Evolutionary conservation across 192 early-diverging fungal species (phyloP), one percentile per base, ranked within the genome.

Genomic region (Backusella macrospora): DNA sequence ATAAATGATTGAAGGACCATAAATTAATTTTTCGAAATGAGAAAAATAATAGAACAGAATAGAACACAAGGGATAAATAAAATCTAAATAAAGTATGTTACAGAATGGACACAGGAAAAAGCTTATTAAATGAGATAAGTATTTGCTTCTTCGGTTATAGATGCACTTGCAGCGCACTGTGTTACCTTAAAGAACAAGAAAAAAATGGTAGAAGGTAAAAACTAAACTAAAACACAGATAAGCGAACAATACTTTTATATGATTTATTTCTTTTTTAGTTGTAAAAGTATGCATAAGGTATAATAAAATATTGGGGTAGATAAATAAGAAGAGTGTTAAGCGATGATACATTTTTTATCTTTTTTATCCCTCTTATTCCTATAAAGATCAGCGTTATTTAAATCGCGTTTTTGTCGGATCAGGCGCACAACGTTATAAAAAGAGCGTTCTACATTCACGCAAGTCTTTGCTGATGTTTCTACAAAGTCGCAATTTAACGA

Each of bases 401-500:
- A 15, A 68, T 88, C 83, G 21, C 87, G 79, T 65, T 78, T 75
- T 73, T 80, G 78, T 75, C 93, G 86, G 69, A 94, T 91, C 82
- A 88, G 85, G 16, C 90, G 85, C 14, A 92, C 92, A 10, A 91
- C 89, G 21, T 84, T 84, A 78, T 90, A 92, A 73, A 92, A 95
- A 8, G 91, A 91, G 82, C 86, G 86, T 72, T 96, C 95, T n/a
- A 96, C 93, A 67, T 96, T 96, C 73, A 94, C 82, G 68, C 90
- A 89, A 10, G 90, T 94, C 79, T 95, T 94, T 49, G 94, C 94
- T 37, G 87, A 90, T 26, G 94, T 89, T 82, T 96, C 95, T 21
- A 95, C 83, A 79, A 94, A 96, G 38, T 91, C 92, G 72, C 90
- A 93, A 26, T 84, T 77, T 38, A 96, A 80, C 59, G 86, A 75